Evolutionary conservation across 345 rosid genomes (phyloP), one percentile per base, ranked within the genome.

Genomic region (Brassica carinata): DNA sequence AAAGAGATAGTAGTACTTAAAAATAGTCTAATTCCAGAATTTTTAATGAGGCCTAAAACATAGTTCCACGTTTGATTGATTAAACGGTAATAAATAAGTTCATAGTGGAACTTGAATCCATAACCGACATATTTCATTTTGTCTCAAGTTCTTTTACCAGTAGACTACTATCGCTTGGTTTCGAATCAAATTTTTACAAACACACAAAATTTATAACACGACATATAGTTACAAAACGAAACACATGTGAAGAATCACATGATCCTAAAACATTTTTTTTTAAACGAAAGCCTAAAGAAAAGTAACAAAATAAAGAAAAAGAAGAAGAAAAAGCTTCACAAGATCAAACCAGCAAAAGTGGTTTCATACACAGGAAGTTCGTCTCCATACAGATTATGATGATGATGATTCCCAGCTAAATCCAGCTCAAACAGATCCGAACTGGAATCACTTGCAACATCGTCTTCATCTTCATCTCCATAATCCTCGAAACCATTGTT

Each of bases 281-380:
- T 23, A 23, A 23, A 63, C 13, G 2, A 70, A 81, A 58, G 33
- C 34, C 72, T 70, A 70, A 55, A 53, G 4, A 36, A 68, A 33
- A 31, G 58, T 40, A 15, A 76, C 29, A 3, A 62, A 23, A 23
- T 58, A 18, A 57, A 59, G 2, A 58, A 19, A 40, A 61, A 45
- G 3, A 10, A 27, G 11, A 7, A 63, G n/a, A 27, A 58, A 76
- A 71, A 34, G 68, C 2, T 57, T 76, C 81, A 81, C 84, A 81
- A 59, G 84, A 81, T 77, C 36, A 81, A 72, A 77, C 84, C 66
- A 76, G 84, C 84, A 72, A 72, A 81, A 65, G 99, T 94, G 59
- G 99, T 89, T 87, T 91, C 99, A 77, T 92, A 96, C 75, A 96
- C 98, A 11, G 99, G 99, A 81, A 96, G 82, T 80, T 96, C 99